Percentiles rank a stretch among this genome's conserved stretches.
These are phyloP conservation scores for Quercus gilva DNA, from an alignment of 306 rosid genomes.

Conservation along the genomic window DNA sequence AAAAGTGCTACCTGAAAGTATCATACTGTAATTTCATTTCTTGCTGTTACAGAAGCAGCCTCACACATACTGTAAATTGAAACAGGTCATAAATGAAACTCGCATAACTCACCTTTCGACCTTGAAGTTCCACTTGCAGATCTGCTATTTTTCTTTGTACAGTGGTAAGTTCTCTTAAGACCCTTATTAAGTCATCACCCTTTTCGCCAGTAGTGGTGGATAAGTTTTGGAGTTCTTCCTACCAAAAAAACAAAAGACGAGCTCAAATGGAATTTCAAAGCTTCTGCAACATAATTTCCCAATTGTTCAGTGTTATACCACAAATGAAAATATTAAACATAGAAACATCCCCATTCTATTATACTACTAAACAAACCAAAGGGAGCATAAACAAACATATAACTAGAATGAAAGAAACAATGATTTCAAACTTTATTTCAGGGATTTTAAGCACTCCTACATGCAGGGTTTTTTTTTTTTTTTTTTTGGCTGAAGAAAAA, in stretches of 20 bases:
- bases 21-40: not conserved
- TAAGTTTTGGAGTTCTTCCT: constrained; percentile 68
- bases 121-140: constrained; percentile 98
- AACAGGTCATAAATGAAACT: not conserved
- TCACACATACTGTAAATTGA: not conserved
- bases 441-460: not conserved
- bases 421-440: not conserved
- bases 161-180: constrained; percentile 75
- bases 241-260: constrained; percentile 1
- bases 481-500: no score
- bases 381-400: not conserved
- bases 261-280: not conserved
- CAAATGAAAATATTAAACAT: not conserved
- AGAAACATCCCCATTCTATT: not conserved
- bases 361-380: not conserved
- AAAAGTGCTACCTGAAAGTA: not conserved
- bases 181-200: constrained; percentile 80
- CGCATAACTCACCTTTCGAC: constrained; percentile 64
- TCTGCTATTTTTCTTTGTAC: constrained; percentile 92
- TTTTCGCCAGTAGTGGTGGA: constrained; percentile 60
- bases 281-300: constrained; percentile 1
- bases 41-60: not conserved
- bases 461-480: not conserved
- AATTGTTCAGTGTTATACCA: not conserved
- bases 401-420: not conserved